Evolutionary conservation across 768 basidiomycete species (phyloP).

Genomic region (Auriculariales sp.): DNA sequence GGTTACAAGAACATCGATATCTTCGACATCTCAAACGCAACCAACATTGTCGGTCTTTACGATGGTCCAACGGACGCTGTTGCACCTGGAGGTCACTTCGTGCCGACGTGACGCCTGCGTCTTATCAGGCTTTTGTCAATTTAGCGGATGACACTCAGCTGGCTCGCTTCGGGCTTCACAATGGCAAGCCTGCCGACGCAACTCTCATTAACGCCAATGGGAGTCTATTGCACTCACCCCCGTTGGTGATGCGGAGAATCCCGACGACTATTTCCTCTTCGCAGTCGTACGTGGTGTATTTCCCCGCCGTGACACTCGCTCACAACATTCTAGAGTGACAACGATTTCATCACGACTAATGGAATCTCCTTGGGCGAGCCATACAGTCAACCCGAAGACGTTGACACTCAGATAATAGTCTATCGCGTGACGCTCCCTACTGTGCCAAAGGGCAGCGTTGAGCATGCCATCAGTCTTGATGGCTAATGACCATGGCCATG

Average conservation of each 20-base stretch:
- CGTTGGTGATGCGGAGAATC: constrained; percentile 30
- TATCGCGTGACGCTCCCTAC: constrained; percentile 42
- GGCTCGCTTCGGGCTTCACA: constrained; percentile 47
- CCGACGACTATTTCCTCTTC: constrained; percentile 57
- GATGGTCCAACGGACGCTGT: constrained; percentile 39
- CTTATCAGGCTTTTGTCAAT: constrained; percentile 42
- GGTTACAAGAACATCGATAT: constrained; percentile 47
- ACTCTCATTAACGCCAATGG: constrained; percentile 51
- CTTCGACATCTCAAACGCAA: constrained; percentile 40
- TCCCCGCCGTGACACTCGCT: neutral
- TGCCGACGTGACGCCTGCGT: constrained; percentile 32
- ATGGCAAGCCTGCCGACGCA: constrained; percentile 33
- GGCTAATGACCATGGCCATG: no score
- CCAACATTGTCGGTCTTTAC: constrained; percentile 44
- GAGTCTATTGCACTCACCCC: constrained; percentile 49
- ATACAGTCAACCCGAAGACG: constrained; percentile 38
- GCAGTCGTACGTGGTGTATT: constrained; percentile 28
- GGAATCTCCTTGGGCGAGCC: constrained; percentile 36
- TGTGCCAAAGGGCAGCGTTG: constrained; percentile 7
- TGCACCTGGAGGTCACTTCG: constrained; percentile 32
- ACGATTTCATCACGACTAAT: constrained; percentile 44
- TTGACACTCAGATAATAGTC: constrained; percentile 50
- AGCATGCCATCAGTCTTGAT: constrained; percentile 7
- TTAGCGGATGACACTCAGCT: constrained; percentile 39
- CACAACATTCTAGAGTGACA: constrained; percentile 29